Percentiles rank a stretch among this genome's conserved stretches.
Evolutionary conservation across 2,329 filamentous ascomycete genomes (phyloP).

Genomic region (Pestalotiopsis fici): DNA sequence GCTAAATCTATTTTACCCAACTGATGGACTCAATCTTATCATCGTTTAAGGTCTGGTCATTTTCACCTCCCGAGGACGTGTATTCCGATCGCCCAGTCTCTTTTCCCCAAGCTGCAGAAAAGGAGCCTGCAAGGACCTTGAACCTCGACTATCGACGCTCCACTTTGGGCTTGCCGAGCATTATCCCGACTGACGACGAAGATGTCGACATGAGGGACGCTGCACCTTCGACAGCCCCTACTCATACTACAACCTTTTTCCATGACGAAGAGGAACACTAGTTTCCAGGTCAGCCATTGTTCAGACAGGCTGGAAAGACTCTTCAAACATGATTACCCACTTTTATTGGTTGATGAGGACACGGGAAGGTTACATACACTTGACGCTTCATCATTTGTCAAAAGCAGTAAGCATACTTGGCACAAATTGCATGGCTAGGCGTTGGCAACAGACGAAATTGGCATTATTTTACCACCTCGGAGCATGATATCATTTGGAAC

Average conservation of each 20-base stretch:
- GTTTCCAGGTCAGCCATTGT: background rate
- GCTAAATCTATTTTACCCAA: slow-evolving; percentile 26
- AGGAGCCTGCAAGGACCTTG: slow-evolving; percentile 49
- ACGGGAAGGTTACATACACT: background rate
- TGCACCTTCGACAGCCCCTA: slow-evolving; percentile 55
- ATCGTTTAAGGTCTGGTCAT: slow-evolving; percentile 80
- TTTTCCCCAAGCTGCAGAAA: slow-evolving; percentile 46
- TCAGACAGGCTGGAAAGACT: background rate
- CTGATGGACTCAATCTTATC: slow-evolving; percentile 27
- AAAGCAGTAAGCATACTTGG: background rate
- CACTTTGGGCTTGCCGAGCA: slow-evolving; percentile 17
- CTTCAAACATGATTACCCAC: background rate
- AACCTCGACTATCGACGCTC: slow-evolving; percentile 43
- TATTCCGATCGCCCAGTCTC: slow-evolving; percentile 55
- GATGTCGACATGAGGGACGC: slow-evolving; percentile 61
- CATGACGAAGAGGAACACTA: slow-evolving; percentile 38
- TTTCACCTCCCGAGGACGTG: slow-evolving; percentile 79
- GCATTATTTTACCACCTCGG: background rate
- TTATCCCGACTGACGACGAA: slow-evolving; percentile 32
- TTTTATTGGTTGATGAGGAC: background rate
- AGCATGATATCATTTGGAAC: background rate
- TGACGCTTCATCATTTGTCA: background rate
- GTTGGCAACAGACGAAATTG: slow-evolving; percentile 2
- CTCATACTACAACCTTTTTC: slow-evolving; percentile 51
- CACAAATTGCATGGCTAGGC: slow-evolving; percentile 9